phyloP scores from a whole-genome alignment of 176 grass and related monocot species.

The Aechmea fasciata region DNA sequence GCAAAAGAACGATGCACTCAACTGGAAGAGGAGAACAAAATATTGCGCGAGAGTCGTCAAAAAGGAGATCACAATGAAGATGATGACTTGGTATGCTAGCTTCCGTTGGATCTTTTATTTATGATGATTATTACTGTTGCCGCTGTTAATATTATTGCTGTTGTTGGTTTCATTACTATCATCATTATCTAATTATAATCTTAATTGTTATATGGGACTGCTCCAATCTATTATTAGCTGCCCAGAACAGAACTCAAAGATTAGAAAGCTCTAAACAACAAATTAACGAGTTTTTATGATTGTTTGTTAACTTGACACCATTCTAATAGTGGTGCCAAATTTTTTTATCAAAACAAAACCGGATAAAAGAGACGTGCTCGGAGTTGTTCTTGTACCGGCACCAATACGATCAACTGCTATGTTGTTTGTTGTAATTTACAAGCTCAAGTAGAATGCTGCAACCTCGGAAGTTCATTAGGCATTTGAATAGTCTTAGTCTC shows the following conservation, averaged over 20 bases:
- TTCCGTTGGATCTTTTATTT: background rate
- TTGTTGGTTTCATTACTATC: background rate
- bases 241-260: no score
- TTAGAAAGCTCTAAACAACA: no score
- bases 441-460: background rate
- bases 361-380: background rate
- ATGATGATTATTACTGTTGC: background rate
- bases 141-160: background rate
- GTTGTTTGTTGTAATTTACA: background rate
- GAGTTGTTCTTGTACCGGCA: background rate
- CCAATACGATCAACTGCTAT: background rate
- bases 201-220: no score
- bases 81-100: conserved; percentile 15
- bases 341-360: background rate
- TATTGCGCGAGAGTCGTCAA: conserved; percentile 5
- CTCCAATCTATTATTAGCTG: no score
- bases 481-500: background rate
- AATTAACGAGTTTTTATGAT: background rate
- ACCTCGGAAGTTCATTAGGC: background rate
- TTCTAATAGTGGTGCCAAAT: background rate
- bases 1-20: conserved; percentile 14
- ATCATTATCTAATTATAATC: no score
- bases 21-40: conserved; percentile 22
- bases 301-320: background rate
- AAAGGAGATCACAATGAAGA: conserved; percentile 12